These are phyloP conservation scores for Penicillium glabrum DNA, from an alignment of 2,329 filamentous ascomycete genomes.

Conservation along the genomic window DNA sequence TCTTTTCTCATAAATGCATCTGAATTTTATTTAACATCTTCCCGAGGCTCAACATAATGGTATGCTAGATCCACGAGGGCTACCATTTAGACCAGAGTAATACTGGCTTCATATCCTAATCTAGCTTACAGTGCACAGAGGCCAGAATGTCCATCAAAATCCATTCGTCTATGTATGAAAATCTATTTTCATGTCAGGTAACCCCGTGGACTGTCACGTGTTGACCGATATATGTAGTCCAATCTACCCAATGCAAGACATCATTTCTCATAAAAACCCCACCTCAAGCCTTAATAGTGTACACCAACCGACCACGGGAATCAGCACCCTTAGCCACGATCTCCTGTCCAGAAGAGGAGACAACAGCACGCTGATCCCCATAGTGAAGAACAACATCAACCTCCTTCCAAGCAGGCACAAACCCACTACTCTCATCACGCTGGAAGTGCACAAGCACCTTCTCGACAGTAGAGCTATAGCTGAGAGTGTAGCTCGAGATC, in stretches of 20 bases:
- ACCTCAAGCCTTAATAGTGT: slow-evolving; percentile 26
- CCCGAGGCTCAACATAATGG: no score
- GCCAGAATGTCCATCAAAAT: neutral
- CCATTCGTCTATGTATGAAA: neutral
- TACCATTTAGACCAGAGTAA: neutral
- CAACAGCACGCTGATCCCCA: slow-evolving; percentile 49
- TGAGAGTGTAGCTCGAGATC: slow-evolving; percentile 46
- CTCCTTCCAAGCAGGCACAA: slow-evolving; percentile 51
- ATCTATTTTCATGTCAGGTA: neutral
- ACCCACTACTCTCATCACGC: slow-evolving; percentile 41
- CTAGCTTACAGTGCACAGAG: neutral
- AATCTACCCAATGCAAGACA: neutral
- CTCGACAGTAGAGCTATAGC: slow-evolving; percentile 46
- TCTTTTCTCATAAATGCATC: slow-evolving; percentile 12
- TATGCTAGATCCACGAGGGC: neutral
- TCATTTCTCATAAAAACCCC: neutral
- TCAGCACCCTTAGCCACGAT: slow-evolving; percentile 31
- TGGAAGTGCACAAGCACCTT: slow-evolving; percentile 47
- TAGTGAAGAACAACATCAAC: slow-evolving; percentile 53
- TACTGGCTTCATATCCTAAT: neutral
- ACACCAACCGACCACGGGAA: slow-evolving; percentile 28
- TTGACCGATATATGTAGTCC: neutral
- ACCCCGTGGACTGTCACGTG: no score
- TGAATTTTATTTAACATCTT: neutral
- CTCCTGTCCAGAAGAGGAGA: slow-evolving; percentile 30